Evolutionary conservation across 2,329 filamentous ascomycete genomes (phyloP).

Genomic region (Epichloe elymi): DNA sequence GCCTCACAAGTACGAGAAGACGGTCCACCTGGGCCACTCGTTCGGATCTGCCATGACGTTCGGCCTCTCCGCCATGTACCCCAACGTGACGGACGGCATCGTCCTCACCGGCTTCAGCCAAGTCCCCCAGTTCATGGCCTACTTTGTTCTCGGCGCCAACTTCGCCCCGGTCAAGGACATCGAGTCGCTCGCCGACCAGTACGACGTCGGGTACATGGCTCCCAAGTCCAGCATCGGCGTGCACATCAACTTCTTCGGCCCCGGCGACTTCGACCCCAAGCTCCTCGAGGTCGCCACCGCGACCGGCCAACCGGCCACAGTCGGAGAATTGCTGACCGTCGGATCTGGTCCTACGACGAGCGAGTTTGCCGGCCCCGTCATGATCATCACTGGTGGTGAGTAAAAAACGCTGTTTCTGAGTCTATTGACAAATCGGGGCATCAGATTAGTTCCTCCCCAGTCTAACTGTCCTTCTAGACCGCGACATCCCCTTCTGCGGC

Average conservation of each 20-base stretch:
- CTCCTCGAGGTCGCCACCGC: constrained; percentile 32
- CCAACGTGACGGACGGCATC: constrained; percentile 41
- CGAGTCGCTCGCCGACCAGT: constrained; percentile 14
- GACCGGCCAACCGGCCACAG: constrained; percentile 41
- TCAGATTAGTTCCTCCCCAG: no score
- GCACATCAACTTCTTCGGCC: constrained; percentile 39
- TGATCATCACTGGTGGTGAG: constrained; percentile 44
- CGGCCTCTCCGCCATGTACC: constrained; percentile 37
- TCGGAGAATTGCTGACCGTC: constrained; percentile 46
- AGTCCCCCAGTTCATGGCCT: constrained; percentile 28
- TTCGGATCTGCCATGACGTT: constrained; percentile 49
- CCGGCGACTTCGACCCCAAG: constrained; percentile 40
- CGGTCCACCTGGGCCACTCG: constrained; percentile 50
- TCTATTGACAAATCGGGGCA: accelerated
- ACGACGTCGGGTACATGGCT: constrained; percentile 40
- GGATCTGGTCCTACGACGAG: constrained; percentile 22
- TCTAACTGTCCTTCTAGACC: constrained; percentile 16
- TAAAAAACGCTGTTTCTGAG: neutral
- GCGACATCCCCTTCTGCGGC: constrained; percentile 46
- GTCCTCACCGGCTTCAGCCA: constrained; percentile 47
- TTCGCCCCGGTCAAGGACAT: constrained; percentile 29
- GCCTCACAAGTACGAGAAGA: constrained; percentile 23
- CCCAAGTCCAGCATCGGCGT: constrained; percentile 31
- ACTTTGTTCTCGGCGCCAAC: constrained; percentile 32
- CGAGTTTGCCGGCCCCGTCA: constrained; percentile 38